Conservation (phyloP, 2,329 filamentous ascomycete genomes). For the Xylaria sp. region DNA sequence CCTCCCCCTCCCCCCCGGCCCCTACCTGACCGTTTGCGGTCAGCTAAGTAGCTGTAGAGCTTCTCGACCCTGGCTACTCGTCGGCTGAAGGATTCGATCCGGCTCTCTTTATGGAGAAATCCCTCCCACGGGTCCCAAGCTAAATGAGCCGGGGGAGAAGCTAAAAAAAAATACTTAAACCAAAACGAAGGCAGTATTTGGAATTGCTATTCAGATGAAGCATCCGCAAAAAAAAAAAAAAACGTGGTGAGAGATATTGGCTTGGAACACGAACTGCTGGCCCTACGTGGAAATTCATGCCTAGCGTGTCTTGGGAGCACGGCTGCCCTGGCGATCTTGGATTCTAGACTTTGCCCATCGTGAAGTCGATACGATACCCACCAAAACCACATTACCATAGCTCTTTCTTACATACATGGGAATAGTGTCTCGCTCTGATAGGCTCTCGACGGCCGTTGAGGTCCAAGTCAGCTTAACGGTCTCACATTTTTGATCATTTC, state of each 20-base stretch:
- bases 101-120: conserved; percentile 25
- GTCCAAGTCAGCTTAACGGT: not conserved
- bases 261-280: not conserved
- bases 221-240: too few relatives aligned
- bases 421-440: conserved; percentile 2
- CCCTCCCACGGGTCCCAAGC: conserved; percentile 24
- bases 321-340: conserved; percentile 35
- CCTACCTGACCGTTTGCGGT: conserved; percentile 24
- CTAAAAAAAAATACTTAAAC: too few relatives aligned
- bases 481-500: not conserved
- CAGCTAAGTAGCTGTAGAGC: conserved; percentile 12
- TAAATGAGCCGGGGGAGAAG: conserved; percentile 19
- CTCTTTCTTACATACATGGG: conserved; percentile 2
- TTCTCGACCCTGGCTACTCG: conserved; percentile 28
- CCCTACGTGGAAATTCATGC: conserved; percentile 27
- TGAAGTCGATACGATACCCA: not conserved
- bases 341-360: conserved; percentile 27
- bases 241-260: conserved; percentile 35
- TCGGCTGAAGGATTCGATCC: conserved; percentile 36
- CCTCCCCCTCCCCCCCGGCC: not conserved
- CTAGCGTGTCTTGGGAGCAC: conserved; percentile 21
- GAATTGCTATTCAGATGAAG: conserved; percentile 32
- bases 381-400: not conserved
- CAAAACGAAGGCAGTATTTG: conserved; percentile 31
- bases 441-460: not conserved